Evolutionary conservation across 2,329 filamentous ascomycete species (phyloP), one percentile per base, ranked within the genome.

Genomic region (Dactylellina sp.): DNA sequence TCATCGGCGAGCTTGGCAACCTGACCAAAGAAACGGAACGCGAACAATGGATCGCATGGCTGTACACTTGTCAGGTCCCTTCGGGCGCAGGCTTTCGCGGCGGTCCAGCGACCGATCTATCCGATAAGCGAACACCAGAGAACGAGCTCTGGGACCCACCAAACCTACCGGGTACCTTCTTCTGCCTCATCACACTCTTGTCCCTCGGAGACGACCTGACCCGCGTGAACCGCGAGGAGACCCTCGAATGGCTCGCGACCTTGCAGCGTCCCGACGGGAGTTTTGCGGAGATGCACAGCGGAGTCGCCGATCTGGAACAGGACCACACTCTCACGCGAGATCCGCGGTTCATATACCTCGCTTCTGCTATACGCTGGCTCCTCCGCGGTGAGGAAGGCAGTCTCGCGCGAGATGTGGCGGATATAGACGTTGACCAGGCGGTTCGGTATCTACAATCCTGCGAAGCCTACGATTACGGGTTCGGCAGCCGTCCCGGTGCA

Each of bases 341-440:
- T 81, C 90, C 93, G 82, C 86, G 95, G 64, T 94, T 94, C 80
- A 95, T 92, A 78, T 97, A 95, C 80, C 89, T 93, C 79, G 93
- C 91, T 2, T 87, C 91, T 16, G 89, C 89, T 7, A 89, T 96
- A 32, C 85, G 95, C 40, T 97, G 91, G 87, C 90, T 96, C 64
- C 81, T 99, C 47, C 84, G 85, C 20, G 80, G 84, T n/a, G 75
- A 79, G 50, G 82, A 83, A 24, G 85, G 84, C 44, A 71, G 62
- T 61, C 61, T 77, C 0, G 83, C 86, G 12, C 83, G 84, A 7
- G 84, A 84, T 1, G 84, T 89, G 0, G 84, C 87, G 14, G 93
- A 97, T 82, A 88, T 99, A 70, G 83, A 97, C 79, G 85, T 94
- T 1, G 86, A 89, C 39, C 84, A 82, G 6, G 84, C 97, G 76